Base-by-base conservation (phyloP, 805 yeast genomes). In the Hanseniaspora taiwanica region DNA sequence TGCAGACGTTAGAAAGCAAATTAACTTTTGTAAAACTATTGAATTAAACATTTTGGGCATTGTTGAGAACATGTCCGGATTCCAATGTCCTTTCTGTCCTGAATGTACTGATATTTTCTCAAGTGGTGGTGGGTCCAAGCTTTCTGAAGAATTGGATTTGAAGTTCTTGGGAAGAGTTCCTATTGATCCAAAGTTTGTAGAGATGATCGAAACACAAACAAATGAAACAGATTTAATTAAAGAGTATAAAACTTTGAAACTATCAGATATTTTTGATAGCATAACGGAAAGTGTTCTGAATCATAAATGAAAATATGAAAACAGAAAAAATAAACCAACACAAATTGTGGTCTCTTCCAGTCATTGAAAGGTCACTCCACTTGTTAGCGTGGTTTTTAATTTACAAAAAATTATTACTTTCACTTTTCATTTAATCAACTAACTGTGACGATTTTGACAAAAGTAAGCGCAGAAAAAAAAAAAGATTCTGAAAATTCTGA, bases 21-120 rank as follows among this genome's bases (percentile, higher is more conserved):
- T 91, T 40, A 85, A 83, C 53, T 91, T 89, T 54, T 91, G 98
- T 60, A 68, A 66, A 33, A 89, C 89, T 56, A 96, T 89, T 27
- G 76, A 76, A 41, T 76, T 91, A 50, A 66, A 70, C 20, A 72
- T 89, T 1, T 56, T 91, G 41, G 99, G 99, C 0, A 72, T 91
- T 3, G 74, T 91, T 8, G 99, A 91, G 56, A 91, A 91, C 53
- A 89, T 91, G 98, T 77, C 93, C 38, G 99, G 99, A 1, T 91
- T 83, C 53, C 76, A 86, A 3, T 91, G 99, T 56, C 98, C 98
- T 0, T 75, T 76, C 56, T 91, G 99, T 56, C 73, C 80, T 1
- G 97, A 89, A 54, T 80, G 89, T 55, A 86, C 96, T 3, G 78
- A 87, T 56, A 82, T 91, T 19, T 91, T 91, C 56, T 83, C 91